Base-by-base conservation (phyloP, 208 protist genomes). In the Leptomonas pyrrhocoris region DNA sequence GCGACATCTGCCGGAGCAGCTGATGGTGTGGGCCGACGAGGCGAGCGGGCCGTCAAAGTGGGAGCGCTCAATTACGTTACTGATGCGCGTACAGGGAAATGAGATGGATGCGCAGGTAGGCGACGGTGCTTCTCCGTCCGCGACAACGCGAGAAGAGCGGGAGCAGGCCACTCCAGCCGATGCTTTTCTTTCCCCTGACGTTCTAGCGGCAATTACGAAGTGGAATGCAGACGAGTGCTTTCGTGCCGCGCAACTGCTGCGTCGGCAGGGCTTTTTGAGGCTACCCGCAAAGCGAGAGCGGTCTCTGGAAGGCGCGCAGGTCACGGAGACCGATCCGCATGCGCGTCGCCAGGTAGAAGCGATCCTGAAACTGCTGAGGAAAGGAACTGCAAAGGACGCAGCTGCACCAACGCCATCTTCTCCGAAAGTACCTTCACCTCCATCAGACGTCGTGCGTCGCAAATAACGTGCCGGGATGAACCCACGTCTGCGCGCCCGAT, bases 1-100 rank as follows among this genome's bases (percentile, higher is more conserved):
- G 19, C 72, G 48, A 13, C 66, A 56, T 2, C 43, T 63, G n/a
- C 78, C 85, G 23, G 84, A 94, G 50, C 84, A 88, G 72, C 70
- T 85, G 13, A 67, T 94, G 28, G 40, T 92, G 66, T 94, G 86
- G 86, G 74, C 72, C 56, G 80, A 89, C 46, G 73, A 77, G 43
- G 28, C 34, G 11, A 40, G 57, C 12, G 74, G 78, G 9, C 25
- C 19, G 15, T 23, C 28, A 12, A 80, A 78, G 58, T 80, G 63
- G 66, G 25, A 28, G 25, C 31, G 34, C 7, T 74, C 83, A 1
- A 21, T 82, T 6, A 34, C 30, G 13, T 40, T 79, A 4, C 51
- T 86, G 1, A 27, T 60, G 48, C 43, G 11, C 18, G 27, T 18
- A 31, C 45, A 34, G 46, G 34, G 34, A 38, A 38, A 38, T 38